Base-by-base conservation (phyloP, 1,139 yeast species). In the Debaryomycetaceae sp. region DNA sequence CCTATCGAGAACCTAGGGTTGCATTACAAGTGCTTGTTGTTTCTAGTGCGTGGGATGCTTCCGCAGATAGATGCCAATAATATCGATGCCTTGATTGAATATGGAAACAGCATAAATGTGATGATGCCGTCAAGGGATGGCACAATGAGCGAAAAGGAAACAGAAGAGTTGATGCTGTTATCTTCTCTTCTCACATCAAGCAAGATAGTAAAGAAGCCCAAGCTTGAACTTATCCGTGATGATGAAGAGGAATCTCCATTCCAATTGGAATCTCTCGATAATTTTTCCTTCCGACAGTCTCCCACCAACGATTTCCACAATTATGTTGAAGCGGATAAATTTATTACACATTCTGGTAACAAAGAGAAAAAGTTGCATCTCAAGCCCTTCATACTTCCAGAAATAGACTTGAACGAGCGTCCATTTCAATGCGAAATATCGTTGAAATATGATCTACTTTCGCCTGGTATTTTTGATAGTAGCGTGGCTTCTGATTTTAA, bases 31-130 rank as follows among this genome's bases (percentile, higher is more conserved):
- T 62, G 72, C 34, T 49, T 72, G 18, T 35, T 59, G 26, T 52
- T 61, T 6, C 45, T 73, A 16, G 60, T 71, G 1, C 52, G 58
- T 6, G 69, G 71, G 0, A 45, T 72, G 4, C 67, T 62, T 40
- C 78, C 78, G 0, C 67, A 68, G 31, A 52, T 61, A 11, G 77
- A 73, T 43, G 56, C 64, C 19, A 61, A 65, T 40, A 65, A 61
- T 42, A 59, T 70, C 17, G 65, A 63, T 22, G 62, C 60, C 19
- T 40, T 73, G 34, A 54, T 61, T 11, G 59, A 56, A 9, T 41
- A 70, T 3, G 76, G 75, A 0, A 52, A 52, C 30, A 50, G 57
- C 2, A 46, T 60, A 31, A 63, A 64, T 7, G 51, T 69, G 14
- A 53, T 59, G 16, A 70, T 71, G 75, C 73, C 73, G 1, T 42